Percentiles rank a stretch among this genome's conserved stretches.
phyloP scores from a whole-genome alignment of 2,329 filamentous ascomycete genomes.

The Curvularia sp. region DNA sequence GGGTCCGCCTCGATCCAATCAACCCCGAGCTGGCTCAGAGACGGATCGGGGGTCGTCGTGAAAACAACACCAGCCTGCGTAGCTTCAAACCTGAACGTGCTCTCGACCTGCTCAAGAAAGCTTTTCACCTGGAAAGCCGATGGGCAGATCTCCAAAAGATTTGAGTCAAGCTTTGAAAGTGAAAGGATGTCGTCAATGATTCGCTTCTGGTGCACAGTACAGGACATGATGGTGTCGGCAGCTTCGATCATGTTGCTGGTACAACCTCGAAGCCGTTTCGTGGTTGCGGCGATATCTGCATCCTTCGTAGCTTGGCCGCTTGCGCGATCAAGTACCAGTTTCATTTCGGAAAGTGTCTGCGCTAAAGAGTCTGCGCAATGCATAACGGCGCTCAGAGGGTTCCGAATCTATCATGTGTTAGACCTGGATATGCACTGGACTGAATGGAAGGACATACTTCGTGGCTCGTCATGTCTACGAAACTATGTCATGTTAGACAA shows the following conservation, averaged over 20 bases:
- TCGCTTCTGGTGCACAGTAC: conserved; percentile 39
- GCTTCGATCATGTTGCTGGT: conserved; percentile 20
- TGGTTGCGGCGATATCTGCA: neutral
- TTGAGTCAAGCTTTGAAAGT: conserved; percentile 26
- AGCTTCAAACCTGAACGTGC: conserved; percentile 31
- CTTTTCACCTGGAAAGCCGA: conserved; percentile 21
- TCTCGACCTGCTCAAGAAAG: conserved; percentile 26
- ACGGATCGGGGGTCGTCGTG: conserved; percentile 17
- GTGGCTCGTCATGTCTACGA: conserved; percentile 9
- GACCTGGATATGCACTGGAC: neutral
- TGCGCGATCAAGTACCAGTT: neutral
- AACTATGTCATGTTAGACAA: neutral
- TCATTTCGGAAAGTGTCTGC: conserved; percentile 6
- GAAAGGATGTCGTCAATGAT: conserved; percentile 35
- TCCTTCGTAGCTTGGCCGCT: neutral
- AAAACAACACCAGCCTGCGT: conserved; percentile 19
- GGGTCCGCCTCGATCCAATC: conserved; percentile 21
- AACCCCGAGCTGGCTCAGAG: conserved; percentile 17
- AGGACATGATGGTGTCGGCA: conserved; percentile 34
- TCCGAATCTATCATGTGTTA: conserved; percentile 1
- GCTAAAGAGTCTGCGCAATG: conserved; percentile 8
- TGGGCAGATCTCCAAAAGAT: conserved; percentile 31
- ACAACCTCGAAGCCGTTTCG: conserved; percentile 1
- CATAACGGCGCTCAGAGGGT: conserved; percentile 8
- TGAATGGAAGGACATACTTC: neutral